These are phyloP conservation scores for Parafenestella ontariensis DNA, from an alignment of 2,329 filamentous ascomycete genomes.

Conservation along the genomic window DNA sequence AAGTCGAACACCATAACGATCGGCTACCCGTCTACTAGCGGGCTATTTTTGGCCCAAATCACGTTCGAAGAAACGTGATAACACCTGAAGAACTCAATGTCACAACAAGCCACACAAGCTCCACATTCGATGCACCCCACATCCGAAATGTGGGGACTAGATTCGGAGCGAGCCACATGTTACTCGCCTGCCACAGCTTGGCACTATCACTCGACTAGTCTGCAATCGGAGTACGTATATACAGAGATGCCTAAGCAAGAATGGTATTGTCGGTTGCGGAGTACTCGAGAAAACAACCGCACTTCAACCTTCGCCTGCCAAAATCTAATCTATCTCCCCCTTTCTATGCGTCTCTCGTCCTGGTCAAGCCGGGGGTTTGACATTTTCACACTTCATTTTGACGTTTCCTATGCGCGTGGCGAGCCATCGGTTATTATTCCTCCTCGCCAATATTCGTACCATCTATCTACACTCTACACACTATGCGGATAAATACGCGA, in stretches of 20 bases:
- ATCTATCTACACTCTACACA: conserved; percentile 34
- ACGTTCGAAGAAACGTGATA: not conserved
- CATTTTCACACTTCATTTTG: not conserved
- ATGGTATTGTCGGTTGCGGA: not conserved
- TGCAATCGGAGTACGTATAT: not conserved
- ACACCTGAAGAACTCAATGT: not conserved
- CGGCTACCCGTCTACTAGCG: not conserved
- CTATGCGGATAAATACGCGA: conserved; percentile 40
- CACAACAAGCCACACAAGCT: conserved; percentile 3
- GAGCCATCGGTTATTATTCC: conserved; percentile 32
- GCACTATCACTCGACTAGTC: not conserved
- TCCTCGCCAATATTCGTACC: conserved; percentile 22
- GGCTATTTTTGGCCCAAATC: not conserved
- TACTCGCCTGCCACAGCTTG: not conserved
- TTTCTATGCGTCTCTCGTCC: not conserved
- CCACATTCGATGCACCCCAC: conserved; percentile 9
- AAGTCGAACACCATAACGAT: not conserved
- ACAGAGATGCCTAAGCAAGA: no score
- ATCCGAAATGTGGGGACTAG: conserved; percentile 12
- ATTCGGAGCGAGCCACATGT: conserved; percentile 10
- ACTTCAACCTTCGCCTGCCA: not conserved
- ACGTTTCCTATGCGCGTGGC: conserved; percentile 8
- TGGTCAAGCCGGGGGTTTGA: not conserved
- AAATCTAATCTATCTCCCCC: not conserved
- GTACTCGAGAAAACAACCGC: not conserved